Percentiles rank a stretch among this genome's conserved stretches.
Conservation (phyloP, 495 filamentous ascomycete genomes). For the Daldinia vernicosa region DNA sequence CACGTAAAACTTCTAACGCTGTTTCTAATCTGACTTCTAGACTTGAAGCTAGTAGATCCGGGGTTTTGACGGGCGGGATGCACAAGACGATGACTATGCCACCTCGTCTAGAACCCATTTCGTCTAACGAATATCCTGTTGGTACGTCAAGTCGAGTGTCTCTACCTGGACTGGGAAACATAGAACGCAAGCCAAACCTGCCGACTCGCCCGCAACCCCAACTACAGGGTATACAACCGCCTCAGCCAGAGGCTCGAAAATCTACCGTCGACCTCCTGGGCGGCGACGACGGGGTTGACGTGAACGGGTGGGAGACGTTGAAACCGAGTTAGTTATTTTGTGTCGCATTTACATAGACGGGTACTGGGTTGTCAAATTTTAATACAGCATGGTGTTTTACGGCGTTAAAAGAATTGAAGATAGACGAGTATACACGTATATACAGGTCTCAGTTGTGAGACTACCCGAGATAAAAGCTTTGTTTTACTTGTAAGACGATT, state of each 20-base stretch:
- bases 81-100: slow-evolving; percentile 22
- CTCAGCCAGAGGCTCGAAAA: slow-evolving; percentile 36
- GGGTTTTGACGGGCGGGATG: slow-evolving; percentile 39
- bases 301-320: slow-evolving; percentile 60
- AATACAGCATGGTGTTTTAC: slow-evolving; percentile 36
- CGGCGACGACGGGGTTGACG: slow-evolving; percentile 49
- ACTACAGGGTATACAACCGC: slow-evolving; percentile 41
- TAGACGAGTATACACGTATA: slow-evolving; percentile 20
- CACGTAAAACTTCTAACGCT: slow-evolving; percentile 36
- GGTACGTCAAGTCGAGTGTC: slow-evolving; percentile 21
- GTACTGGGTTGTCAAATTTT: slow-evolving; percentile 1
- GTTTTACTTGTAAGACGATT: neutral
- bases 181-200: slow-evolving; percentile 38
- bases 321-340: slow-evolving; percentile 46
- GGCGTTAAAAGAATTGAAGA: slow-evolving; percentile 2
- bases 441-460: neutral
- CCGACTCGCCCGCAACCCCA: slow-evolving; percentile 37
- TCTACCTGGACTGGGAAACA: slow-evolving; percentile 36
- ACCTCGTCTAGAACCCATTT: slow-evolving; percentile 4
- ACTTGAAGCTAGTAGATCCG: slow-evolving; percentile 41
- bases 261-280: slow-evolving; percentile 51
- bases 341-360: slow-evolving; percentile 20
- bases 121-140: slow-evolving; percentile 11
- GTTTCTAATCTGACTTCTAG: slow-evolving; percentile 43
- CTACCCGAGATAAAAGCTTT: slow-evolving; percentile 8